Conservation (phyloP, 768 basidiomycete species). For the Exidia glandulosa region DNA sequence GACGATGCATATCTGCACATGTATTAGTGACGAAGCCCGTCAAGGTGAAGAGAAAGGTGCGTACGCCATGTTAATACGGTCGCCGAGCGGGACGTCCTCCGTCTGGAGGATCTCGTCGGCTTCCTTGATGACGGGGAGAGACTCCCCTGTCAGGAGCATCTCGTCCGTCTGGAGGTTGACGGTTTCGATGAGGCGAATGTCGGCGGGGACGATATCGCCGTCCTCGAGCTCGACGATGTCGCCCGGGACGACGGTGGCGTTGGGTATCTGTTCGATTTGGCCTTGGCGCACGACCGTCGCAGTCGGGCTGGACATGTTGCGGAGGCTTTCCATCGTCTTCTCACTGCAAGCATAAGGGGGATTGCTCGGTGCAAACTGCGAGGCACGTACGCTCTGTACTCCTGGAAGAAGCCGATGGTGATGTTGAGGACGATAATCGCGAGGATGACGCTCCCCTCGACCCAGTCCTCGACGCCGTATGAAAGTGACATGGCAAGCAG, state of each 20-base stretch:
- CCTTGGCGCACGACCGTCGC: slow-evolving; percentile 34
- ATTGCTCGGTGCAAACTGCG: neutral
- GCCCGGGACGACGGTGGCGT: slow-evolving; percentile 24
- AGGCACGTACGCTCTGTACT: slow-evolving; percentile 25
- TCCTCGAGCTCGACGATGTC: neutral
- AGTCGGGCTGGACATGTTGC: slow-evolving; percentile 36
- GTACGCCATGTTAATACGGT: slow-evolving; percentile 33
- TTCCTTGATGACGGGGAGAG: slow-evolving; percentile 35
- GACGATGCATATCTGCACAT: slow-evolving; percentile 18
- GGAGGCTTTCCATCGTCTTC: slow-evolving; percentile 40
- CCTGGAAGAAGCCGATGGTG: slow-evolving; percentile 35
- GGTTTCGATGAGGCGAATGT: slow-evolving; percentile 32
- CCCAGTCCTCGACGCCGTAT: slow-evolving; percentile 43
- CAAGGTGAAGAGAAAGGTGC: neutral
- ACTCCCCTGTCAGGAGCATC: slow-evolving; percentile 42
- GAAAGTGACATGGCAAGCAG: slow-evolving; percentile 34
- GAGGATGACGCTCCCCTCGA: slow-evolving; percentile 42
- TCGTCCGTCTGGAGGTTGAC: slow-evolving; percentile 41
- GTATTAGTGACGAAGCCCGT: neutral
- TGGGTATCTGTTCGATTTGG: slow-evolving; percentile 10
- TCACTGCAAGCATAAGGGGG: slow-evolving; percentile 11
- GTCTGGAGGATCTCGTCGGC: slow-evolving; percentile 13
- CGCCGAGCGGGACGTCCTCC: slow-evolving; percentile 26
- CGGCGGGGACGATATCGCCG: slow-evolving; percentile 32
- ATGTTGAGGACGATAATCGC: slow-evolving; percentile 33